Conservation (phyloP, 2,329 filamentous ascomycete species). For the Cladosporium phlei region DNA sequence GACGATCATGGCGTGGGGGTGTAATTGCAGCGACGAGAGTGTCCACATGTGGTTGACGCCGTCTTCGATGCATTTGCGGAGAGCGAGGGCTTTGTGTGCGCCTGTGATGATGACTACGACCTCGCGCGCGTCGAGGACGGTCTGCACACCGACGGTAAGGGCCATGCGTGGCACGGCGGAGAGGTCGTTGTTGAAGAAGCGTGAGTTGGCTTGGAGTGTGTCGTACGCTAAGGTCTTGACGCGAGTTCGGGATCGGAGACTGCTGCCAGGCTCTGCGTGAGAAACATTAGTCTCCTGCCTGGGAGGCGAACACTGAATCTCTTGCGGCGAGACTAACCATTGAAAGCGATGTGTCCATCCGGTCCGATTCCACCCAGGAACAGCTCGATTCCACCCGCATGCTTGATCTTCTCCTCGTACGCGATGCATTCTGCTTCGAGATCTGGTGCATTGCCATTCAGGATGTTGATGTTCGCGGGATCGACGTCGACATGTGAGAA, state of each 20-base stretch:
- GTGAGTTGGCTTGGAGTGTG: slow-evolving; percentile 77
- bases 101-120: slow-evolving; percentile 80
- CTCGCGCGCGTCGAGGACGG: slow-evolving; percentile 73
- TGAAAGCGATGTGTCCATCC: slow-evolving; percentile 86
- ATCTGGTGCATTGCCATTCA: slow-evolving; percentile 73
- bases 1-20: slow-evolving; percentile 76
- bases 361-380: slow-evolving; percentile 82
- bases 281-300: slow-evolving; percentile 79
- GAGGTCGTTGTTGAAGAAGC: slow-evolving; percentile 75
- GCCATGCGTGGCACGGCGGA: slow-evolving; percentile 74
- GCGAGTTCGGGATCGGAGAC: slow-evolving; percentile 68
- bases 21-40: slow-evolving; percentile 72
- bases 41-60: slow-evolving; percentile 91
- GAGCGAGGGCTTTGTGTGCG: slow-evolving; percentile 71
- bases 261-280: slow-evolving; percentile 73
- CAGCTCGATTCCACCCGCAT: slow-evolving; percentile 73
- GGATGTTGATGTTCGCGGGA: slow-evolving; percentile 77
- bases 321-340: slow-evolving; percentile 34
- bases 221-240: slow-evolving; percentile 86
- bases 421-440: slow-evolving; percentile 70
- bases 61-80: slow-evolving; percentile 76
- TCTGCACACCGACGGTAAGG: slow-evolving; percentile 78
- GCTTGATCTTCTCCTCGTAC: slow-evolving; percentile 74
- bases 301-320: not conserved
- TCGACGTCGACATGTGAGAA: slow-evolving; percentile 80